Percentiles rank a stretch among this genome's conserved stretches.
Conservation (phyloP, 1,139 yeast species). For the Candida sp. region DNA sequence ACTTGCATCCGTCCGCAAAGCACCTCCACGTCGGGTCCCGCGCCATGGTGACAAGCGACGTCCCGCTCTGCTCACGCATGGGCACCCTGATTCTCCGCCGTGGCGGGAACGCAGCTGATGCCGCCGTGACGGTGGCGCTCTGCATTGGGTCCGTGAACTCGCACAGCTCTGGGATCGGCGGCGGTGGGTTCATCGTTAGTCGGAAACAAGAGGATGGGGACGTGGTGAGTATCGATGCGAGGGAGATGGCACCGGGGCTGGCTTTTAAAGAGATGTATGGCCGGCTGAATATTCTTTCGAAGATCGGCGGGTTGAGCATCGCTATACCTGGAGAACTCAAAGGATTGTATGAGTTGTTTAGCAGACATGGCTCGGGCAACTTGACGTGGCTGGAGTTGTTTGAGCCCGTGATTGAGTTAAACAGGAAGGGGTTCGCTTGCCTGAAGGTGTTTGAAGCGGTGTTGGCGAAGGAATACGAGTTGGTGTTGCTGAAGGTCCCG, state of each 20-base stretch:
- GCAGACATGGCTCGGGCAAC: constrained; percentile 69
- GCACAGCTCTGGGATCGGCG: constrained; percentile 92
- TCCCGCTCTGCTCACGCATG: constrained; percentile 70
- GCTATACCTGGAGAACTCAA: constrained; percentile 92
- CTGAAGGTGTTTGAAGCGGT: constrained; percentile 48
- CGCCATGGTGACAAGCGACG: constrained; percentile 82
- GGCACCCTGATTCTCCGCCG: constrained; percentile 63
- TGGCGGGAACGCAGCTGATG: constrained; percentile 84
- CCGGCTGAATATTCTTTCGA: constrained; percentile 41
- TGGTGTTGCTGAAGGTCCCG: constrained; percentile 34
- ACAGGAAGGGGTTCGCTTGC: constrained; percentile 70
- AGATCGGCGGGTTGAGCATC: constrained; percentile 82
- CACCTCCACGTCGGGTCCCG: constrained; percentile 35
- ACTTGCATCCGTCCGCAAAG: constrained; percentile 31
- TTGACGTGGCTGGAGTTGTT: constrained; percentile 76
- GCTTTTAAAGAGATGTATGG: constrained; percentile 71
- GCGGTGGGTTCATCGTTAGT: constrained; percentile 81
- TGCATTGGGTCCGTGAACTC: constrained; percentile 88
- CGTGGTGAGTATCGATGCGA: constrained; percentile 75
- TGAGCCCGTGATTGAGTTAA: constrained; percentile 74
- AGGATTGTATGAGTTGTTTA: constrained; percentile 70
- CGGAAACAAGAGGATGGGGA: constrained; percentile 22
- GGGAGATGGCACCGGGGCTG: constrained; percentile 81
- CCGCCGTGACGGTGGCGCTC: constrained; percentile 86
- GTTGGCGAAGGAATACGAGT: constrained; percentile 22